Evolutionary conservation across 106 monocot species (phyloP), one percentile per base, ranked within the genome.

Genomic region (Apostasia shenzhenica): DNA sequence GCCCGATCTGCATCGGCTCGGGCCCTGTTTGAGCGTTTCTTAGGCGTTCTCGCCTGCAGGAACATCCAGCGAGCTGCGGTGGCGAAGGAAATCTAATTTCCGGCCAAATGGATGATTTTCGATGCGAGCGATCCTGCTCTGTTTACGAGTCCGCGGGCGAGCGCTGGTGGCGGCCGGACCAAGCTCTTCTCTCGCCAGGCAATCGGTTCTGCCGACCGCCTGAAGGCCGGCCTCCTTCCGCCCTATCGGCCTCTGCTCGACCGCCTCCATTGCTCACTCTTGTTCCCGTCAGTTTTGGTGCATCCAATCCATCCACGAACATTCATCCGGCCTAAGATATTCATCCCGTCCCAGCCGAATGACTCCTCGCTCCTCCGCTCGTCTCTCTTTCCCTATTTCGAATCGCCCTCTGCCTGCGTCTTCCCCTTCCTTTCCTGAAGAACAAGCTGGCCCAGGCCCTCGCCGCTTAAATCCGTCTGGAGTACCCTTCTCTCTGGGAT

Each of bases 391-490:
- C 88, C 10, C 72, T 85, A 45, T 67, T 81, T 78, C 76, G 26
- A 57, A 41, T 44, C 41, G 38, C 50, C 61, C 61, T 26, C 62
- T 67, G 50, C 50, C 48, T 57, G 7, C 73, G 43, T 75, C 77
- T 26, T 75, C 84, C 53, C 86, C 95, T n/a, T 4, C 69, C 86
- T 9, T 95, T 80, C 61, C 71, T 95, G 41, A 86, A 79, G 78
- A 95, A 95, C 81, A 95, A 95, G 66, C 81, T 95, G 52, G 86
- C 91, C 4, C 91, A 95, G 71, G 75, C 72, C 55, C 54, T 95
- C 41, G 83, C 91, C 13, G 73, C 81, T 8, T 66, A 88, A 45
- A 59, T 95, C 63, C 72, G 70, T 26, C 54, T 78, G 46, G 91
- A 95, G 67, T 95, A 88, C 67, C 95, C 95, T 7, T 61, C 74